Percentiles rank a stretch among this genome's conserved stretches.
These are phyloP conservation scores for Hylodesmum podocarpum DNA, from an alignment of 306 rosid species.

Conservation along the genomic window DNA sequence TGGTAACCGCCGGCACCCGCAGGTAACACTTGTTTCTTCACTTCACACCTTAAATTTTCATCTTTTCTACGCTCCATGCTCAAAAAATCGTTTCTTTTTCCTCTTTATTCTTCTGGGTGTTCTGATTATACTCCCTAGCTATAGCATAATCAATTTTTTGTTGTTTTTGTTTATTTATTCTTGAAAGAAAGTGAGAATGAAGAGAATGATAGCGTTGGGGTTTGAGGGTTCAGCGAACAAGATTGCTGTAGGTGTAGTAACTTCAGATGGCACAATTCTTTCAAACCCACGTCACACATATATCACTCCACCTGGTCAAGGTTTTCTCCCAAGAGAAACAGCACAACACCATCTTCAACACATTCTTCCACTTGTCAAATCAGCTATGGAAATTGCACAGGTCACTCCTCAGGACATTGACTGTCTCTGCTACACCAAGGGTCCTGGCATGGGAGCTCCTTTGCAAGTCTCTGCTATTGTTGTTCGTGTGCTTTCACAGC, in stretches of 20 bases:
- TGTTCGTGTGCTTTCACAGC: slow-evolving; percentile 78
- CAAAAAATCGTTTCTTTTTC: neutral
- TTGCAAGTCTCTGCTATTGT: slow-evolving; percentile 81
- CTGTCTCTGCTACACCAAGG: slow-evolving; percentile 90
- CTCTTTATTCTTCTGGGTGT: neutral
- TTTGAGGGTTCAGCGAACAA: slow-evolving; percentile 97
- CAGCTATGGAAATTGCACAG: slow-evolving; percentile 69
- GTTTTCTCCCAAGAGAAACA: slow-evolving; percentile 92
- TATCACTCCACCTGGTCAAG: slow-evolving; percentile 94
- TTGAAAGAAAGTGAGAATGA: slow-evolving; percentile 40
- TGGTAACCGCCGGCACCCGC: neutral
- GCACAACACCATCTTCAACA: slow-evolving; percentile 92
- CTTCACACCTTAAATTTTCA: neutral
- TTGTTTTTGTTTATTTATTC: neutral
- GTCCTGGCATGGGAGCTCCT: slow-evolving; percentile 98
- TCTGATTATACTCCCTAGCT: neutral
- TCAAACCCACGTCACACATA: slow-evolving; percentile 94
- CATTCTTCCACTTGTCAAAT: slow-evolving; percentile 67
- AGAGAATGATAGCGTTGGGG: slow-evolving; percentile 78
- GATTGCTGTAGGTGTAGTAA: slow-evolving; percentile 81
- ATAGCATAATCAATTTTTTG: neutral
- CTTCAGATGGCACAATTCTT: slow-evolving; percentile 76
- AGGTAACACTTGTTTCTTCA: neutral
- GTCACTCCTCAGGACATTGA: slow-evolving; percentile 67
- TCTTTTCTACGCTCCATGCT: neutral